phyloP scores from a whole-genome alignment of 2,329 filamentous ascomycete genomes.

The Phyllosticta citribraziliensis region DNA sequence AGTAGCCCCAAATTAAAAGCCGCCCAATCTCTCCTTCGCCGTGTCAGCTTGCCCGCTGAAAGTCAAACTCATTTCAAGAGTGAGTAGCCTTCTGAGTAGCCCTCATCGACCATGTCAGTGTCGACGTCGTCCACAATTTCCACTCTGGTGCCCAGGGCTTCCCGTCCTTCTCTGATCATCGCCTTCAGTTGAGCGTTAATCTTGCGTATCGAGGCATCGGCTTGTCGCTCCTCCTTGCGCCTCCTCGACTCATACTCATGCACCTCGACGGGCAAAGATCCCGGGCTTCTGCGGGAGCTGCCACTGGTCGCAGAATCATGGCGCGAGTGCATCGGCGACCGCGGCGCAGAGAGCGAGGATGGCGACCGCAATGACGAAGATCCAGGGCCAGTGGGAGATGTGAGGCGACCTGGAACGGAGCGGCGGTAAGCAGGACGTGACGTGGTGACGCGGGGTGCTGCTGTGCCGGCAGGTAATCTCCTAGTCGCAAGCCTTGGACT shows the following conservation, averaged over 20 bases:
- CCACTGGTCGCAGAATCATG: neutral
- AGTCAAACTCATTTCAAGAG: neutral
- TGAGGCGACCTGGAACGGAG: neutral
- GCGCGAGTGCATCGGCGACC: slow-evolving; percentile 1
- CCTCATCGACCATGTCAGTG: slow-evolving; percentile 21
- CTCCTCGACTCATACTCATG: slow-evolving; percentile 63
- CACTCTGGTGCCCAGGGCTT: slow-evolving; percentile 57
- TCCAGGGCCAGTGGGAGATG: neutral
- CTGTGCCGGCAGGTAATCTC: neutral
- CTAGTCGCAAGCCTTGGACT: neutral
- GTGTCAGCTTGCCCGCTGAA: neutral
- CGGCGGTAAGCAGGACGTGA: neutral
- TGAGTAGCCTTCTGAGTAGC: slow-evolving; percentile 16
- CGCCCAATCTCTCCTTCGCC: neutral
- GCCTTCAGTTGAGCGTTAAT: slow-evolving; percentile 71
- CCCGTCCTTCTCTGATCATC: slow-evolving; percentile 82
- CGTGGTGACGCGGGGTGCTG: neutral
- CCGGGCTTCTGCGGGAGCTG: slow-evolving; percentile 15
- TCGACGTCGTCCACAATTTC: slow-evolving; percentile 25
- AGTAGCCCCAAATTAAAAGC: neutral
- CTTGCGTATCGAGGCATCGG: slow-evolving; percentile 67
- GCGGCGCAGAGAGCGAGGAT: neutral
- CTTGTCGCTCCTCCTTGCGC: slow-evolving; percentile 62
- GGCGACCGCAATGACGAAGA: neutral
- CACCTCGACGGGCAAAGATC: slow-evolving; percentile 46